Evolutionary conservation across 352 stramenopile genomes (phyloP).

Genomic region (Pythium monospermum): DNA sequence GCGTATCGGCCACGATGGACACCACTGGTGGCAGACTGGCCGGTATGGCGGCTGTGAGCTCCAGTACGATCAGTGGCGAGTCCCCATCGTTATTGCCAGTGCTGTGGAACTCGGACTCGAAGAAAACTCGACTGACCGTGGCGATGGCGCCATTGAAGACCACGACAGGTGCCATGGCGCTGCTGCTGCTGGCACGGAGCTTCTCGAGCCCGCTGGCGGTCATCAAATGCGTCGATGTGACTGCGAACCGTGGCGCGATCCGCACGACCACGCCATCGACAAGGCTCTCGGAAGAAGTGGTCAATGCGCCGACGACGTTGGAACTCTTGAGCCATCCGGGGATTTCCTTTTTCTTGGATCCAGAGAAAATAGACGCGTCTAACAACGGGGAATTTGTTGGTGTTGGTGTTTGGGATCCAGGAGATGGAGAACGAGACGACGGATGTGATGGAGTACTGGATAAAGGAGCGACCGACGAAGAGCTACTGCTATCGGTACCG

Average conservation of each 20-base stretch:
- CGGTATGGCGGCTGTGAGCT: constrained; percentile 4
- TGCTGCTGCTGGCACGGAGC: constrained; percentile 1
- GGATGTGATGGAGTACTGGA: background rate
- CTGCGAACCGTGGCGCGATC: constrained; percentile 12
- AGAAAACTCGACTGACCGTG: constrained; percentile 7
- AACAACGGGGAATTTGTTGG: background rate
- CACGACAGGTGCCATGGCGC: background rate
- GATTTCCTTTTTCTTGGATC: background rate
- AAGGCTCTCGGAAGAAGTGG: constrained; percentile 6
- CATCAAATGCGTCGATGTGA: constrained; percentile 11
- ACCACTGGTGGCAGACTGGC: background rate
- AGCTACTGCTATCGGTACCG: no score
- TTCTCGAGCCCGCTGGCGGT: background rate
- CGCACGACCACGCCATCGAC: constrained; percentile 20
- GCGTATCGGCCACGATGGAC: constrained; percentile 12
- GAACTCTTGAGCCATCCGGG: constrained; percentile 9
- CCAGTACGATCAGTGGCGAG: constrained; percentile 19
- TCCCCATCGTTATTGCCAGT: background rate
- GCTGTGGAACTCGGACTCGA: constrained; percentile 13
- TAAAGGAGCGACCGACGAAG: no score
- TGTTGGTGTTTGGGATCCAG: background rate
- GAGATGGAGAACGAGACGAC: background rate
- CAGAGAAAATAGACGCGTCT: background rate
- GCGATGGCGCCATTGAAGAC: constrained; percentile 6
- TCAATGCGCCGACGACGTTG: constrained; percentile 5